A percentile compares a stretch with the other conserved stretches of the same genome.
Conservation (phyloP, 1,284 basidiomycete genomes). For the Ustilago trichophora region DNA sequence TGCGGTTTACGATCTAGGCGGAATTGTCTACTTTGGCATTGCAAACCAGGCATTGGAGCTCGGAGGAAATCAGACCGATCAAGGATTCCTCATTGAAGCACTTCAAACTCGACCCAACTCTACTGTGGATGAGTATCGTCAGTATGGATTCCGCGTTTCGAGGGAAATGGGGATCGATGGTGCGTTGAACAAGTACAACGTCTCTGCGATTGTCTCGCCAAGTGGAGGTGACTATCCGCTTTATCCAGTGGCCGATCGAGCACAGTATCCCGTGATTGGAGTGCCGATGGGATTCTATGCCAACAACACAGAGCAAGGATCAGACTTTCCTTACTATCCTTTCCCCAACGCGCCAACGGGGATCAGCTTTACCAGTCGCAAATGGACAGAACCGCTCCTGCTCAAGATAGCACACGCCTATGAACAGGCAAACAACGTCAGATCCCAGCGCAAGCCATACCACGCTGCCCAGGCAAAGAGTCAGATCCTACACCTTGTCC, state of each 20-base stretch:
- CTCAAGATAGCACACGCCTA: slow-evolving; percentile 75
- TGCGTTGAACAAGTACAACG: slow-evolving; percentile 7
- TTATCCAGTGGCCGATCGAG: slow-evolving; percentile 22
- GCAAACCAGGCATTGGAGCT: slow-evolving; percentile 17
- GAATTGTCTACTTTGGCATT: slow-evolving; percentile 36
- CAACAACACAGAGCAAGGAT: slow-evolving; percentile 10
- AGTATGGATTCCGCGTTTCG: slow-evolving; percentile 10
- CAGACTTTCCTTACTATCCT: slow-evolving; percentile 20
- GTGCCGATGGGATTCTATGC: slow-evolving; percentile 40
- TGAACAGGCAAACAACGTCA: slow-evolving; percentile 74
- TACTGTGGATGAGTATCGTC: slow-evolving; percentile 18
- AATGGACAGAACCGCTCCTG: slow-evolving; percentile 74
- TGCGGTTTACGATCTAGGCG: slow-evolving; percentile 30
- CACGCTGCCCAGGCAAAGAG: slow-evolving; percentile 73
- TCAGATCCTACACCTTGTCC: slow-evolving; percentile 72
- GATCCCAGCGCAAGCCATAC: slow-evolving; percentile 72
- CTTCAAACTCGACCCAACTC: slow-evolving; percentile 30
- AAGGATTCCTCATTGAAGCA: slow-evolving; percentile 30
- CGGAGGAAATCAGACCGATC: slow-evolving; percentile 26
- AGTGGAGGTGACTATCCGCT: slow-evolving; percentile 19
- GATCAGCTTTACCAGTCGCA: slow-evolving; percentile 74
- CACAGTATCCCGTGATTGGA: slow-evolving; percentile 30
- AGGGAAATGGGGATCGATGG: slow-evolving; percentile 20
- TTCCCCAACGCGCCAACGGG: slow-evolving; percentile 70
- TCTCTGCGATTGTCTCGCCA: slow-evolving; percentile 17